Base-by-base conservation (phyloP, 2,329 filamentous ascomycete genomes). In the Gaeumannomyces sp. region DNA sequence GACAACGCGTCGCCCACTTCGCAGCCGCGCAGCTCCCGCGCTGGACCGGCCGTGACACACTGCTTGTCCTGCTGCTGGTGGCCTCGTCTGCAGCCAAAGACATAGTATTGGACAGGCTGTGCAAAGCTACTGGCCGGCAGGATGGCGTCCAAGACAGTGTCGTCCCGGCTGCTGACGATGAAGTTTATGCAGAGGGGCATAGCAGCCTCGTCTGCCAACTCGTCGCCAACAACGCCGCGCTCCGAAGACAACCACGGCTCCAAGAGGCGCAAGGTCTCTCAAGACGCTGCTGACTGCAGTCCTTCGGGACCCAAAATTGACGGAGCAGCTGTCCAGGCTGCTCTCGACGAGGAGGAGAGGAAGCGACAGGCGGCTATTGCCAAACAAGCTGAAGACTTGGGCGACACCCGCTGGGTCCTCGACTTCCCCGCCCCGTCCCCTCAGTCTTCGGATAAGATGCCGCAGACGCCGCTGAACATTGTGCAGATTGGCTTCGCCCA, bases 101-200 rank as follows among this genome's bases (percentile, higher is more conserved):
- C 19, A 22, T 16, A 22, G 16, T 22, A 53, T 11, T 53, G 14
- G 22, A n/a, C 3, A 22, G 45, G 45, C 45, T n/a, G 5, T 25
- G 45, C 5, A 25, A 25, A 53, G 45, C 8, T 22, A n/a, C 45
- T 53, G 45, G 45, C 4, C 45, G 19, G 7, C 45, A 14, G 25
- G 45, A 53, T 53, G 45, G 45, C 57, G n/a, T 61, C 28, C 60
- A 64, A 71, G 59, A 68, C 71, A 25, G 87, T 96, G 87, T 97
- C 93, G 68, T 93, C 90, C 66, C 88, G 93, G 70, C 88, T 97
- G 61, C 83, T 96, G 73, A 93, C 91, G 53, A 97, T 97, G 93
- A 96, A 96, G 80, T 97, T 97, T 75, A 97, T 97, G 93, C 93
- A 96, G 81, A 86, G 93, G 72, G 90, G 91, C 68, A 89, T 88